Percentiles rank a stretch among this genome's conserved stretches.
phyloP scores from a whole-genome alignment of 1,139 yeast genomes.

The Scheffersomyces illinoinensis region DNA sequence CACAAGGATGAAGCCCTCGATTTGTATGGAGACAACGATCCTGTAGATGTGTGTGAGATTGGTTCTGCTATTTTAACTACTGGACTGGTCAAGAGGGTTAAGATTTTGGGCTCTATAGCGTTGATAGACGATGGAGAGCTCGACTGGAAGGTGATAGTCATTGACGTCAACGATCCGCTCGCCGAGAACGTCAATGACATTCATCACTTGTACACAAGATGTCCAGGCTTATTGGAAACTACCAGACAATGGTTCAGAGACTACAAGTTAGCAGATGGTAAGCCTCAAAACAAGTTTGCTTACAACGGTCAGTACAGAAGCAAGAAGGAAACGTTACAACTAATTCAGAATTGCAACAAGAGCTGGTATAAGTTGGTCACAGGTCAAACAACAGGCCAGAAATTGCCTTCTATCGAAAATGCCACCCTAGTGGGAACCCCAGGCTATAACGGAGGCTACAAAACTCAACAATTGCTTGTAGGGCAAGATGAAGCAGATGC shows the following conservation, averaged over 20 bases:
- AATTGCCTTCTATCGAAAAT: conserved; percentile 17
- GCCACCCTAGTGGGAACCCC: conserved; percentile 10
- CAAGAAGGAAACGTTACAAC: conserved; percentile 70
- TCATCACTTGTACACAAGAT: conserved; percentile 69
- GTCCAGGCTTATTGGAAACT: conserved; percentile 81
- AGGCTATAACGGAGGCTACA: conserved; percentile 16
- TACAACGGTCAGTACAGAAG: conserved; percentile 79
- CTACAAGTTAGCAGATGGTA: conserved; percentile 89
- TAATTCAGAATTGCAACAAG: conserved; percentile 66
- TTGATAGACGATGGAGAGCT: conserved; percentile 90
- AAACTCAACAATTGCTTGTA: conserved; percentile 14
- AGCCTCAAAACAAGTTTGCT: conserved; percentile 84
- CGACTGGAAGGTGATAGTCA: conserved; percentile 88
- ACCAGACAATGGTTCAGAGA: conserved; percentile 91
- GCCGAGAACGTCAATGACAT: conserved; percentile 72
- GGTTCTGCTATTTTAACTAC: conserved; percentile 71
- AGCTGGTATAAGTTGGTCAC: conserved; percentile 70
- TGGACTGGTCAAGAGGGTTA: conserved; percentile 80
- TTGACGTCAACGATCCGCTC: conserved; percentile 73
- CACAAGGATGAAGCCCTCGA: conserved; percentile 70
- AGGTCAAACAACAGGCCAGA: conserved; percentile 50
- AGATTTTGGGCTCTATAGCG: conserved; percentile 84
- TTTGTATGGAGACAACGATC: conserved; percentile 87
- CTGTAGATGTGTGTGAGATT: conserved; percentile 87
- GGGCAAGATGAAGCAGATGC: conserved; percentile 25